phyloP scores from a whole-genome alignment of 2,329 filamentous ascomycete genomes.

The Immersiporthe knoxdaviesiana region DNA sequence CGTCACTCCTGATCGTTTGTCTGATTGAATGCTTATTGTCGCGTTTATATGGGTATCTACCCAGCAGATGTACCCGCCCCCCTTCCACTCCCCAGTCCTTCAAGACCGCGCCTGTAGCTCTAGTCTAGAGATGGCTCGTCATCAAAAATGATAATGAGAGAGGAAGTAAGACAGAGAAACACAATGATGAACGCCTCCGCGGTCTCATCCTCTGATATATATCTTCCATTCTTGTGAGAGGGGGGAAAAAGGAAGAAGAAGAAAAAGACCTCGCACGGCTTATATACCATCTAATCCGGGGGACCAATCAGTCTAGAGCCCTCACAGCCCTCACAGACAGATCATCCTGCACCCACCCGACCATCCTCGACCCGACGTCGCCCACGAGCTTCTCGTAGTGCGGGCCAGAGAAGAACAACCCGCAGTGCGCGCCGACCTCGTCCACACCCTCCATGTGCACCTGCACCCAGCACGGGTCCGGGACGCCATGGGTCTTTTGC shows the following conservation, averaged over 20 bases:
- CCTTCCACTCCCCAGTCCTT: neutral
- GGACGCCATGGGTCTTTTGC: conserved; percentile 51
- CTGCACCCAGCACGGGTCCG: conserved; percentile 75
- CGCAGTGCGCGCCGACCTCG: conserved; percentile 83
- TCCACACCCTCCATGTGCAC: conserved; percentile 84
- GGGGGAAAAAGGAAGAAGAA: neutral
- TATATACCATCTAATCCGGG: neutral
- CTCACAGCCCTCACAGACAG: conserved; percentile 47
- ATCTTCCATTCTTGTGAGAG: neutral
- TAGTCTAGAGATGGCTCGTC: neutral
- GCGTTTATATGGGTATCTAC: conserved; percentile 2
- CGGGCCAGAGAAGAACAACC: conserved; percentile 73
- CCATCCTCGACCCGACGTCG: conserved; percentile 69
- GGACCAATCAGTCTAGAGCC: conserved; percentile 32
- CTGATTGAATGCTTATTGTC: neutral
- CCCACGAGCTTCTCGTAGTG: conserved; percentile 79
- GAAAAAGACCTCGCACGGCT: neutral
- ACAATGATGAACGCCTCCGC: neutral
- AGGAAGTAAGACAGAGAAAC: neutral
- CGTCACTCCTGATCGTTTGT: neutral
- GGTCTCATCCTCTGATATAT: neutral
- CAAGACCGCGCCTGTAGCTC: neutral
- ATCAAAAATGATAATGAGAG: neutral
- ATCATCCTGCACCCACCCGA: conserved; percentile 71
- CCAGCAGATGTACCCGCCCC: neutral